These are phyloP conservation scores for Penstemon barbatus DNA, from an alignment of 257 asterid genomes.

Conservation along the genomic window DNA sequence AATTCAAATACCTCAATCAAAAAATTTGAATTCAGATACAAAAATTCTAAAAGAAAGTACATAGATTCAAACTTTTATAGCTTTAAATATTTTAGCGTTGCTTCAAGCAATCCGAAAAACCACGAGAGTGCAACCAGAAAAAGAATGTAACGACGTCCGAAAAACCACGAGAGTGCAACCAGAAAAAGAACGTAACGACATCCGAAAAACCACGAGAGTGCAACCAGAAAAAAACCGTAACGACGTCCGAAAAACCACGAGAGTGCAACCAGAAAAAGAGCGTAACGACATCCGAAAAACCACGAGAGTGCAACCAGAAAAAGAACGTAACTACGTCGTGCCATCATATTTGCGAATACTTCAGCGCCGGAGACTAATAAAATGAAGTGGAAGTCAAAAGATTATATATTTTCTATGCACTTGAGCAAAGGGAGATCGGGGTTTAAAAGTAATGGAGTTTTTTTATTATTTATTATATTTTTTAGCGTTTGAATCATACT, in stretches of 20 bases:
- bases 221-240: constrained; percentile 45
- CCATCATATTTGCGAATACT: constrained; percentile 37
- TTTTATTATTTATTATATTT: too few species aligned
- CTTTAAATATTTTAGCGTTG: not conserved
- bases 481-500: too few species aligned
- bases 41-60: too few species aligned
- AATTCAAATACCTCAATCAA: too few species aligned
- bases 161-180: constrained; percentile 25
- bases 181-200: constrained; percentile 45
- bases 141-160: constrained; percentile 37
- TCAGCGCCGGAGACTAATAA: constrained; percentile 10
- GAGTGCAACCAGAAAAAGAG: too few species aligned
- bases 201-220: constrained; percentile 13
- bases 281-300: not conserved
- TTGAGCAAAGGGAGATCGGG: not conserved
- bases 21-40: too few species aligned
- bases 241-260: constrained; percentile 30
- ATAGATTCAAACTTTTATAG: too few species aligned
- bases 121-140: constrained; percentile 37
- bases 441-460: too few species aligned
- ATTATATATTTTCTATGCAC: constrained; percentile 16
- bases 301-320: constrained; percentile 45
- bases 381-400: constrained; percentile 14
- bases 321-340: constrained; percentile 42
- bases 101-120: constrained; percentile 37